Percentiles rank a stretch among this genome's conserved stretches.
Evolutionary conservation across 495 filamentous ascomycete species (phyloP).

Genomic region (Penicillium ucsense): DNA sequence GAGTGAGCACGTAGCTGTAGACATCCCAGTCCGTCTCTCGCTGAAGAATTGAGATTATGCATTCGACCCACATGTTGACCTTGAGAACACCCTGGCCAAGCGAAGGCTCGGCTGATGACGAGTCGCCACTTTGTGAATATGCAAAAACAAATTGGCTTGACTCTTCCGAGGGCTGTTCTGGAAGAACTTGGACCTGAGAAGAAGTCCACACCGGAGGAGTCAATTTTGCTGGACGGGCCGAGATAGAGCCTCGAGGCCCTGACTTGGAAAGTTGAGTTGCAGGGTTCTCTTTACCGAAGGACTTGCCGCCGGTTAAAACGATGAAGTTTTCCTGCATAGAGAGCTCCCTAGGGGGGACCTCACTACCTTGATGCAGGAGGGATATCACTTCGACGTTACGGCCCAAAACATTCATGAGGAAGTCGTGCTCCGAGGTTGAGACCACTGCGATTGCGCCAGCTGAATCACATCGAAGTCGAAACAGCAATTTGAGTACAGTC

Average conservation of each 20-base stretch:
- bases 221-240: constrained; percentile 30
- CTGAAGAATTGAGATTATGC: constrained; percentile 62
- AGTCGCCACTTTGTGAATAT: constrained; percentile 14
- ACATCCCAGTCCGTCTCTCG: constrained; percentile 84
- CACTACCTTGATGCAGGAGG: constrained; percentile 16
- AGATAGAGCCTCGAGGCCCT: constrained; percentile 19
- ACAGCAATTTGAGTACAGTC: constrained; percentile 73
- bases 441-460: constrained; percentile 61
- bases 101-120: constrained; percentile 15
- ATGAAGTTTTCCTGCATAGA: constrained; percentile 17
- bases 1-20: constrained; percentile 80
- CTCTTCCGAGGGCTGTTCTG: constrained; percentile 39
- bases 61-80: constrained; percentile 66
- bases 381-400: constrained; percentile 45
- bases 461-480: constrained; percentile 73
- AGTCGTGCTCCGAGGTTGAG: constrained; percentile 54
- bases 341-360: constrained; percentile 16
- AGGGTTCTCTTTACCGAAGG: constrained; percentile 15
- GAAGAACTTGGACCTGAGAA: constrained; percentile 38
- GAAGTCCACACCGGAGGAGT: constrained; percentile 49
- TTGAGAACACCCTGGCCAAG: constrained; percentile 39
- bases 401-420: constrained; percentile 59
- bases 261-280: constrained; percentile 17
- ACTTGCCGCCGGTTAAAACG: constrained; percentile 10
- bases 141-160: constrained; percentile 39